Evolutionary conservation across 2,329 filamentous ascomycete genomes (phyloP).

Genomic region (Tolypocladium ovalisporum): DNA sequence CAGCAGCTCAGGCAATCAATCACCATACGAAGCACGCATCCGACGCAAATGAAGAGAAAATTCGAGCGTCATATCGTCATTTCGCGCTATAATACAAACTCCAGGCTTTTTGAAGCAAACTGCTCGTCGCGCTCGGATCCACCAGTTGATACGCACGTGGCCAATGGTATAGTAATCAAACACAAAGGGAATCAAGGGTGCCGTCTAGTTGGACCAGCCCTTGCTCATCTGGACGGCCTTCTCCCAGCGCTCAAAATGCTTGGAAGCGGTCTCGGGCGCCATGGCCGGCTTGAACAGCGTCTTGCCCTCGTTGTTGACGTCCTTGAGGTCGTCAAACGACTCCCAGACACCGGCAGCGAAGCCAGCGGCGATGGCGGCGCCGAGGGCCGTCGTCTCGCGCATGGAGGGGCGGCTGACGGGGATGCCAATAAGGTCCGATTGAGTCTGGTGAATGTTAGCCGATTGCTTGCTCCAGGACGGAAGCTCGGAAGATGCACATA

Average conservation of each 20-base stretch:
- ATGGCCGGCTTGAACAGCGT: constrained; percentile 60
- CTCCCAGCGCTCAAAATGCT: constrained; percentile 61
- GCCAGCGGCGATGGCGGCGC: constrained; percentile 74
- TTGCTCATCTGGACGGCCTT: constrained; percentile 70
- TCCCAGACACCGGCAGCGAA: constrained; percentile 67
- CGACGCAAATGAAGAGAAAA: neutral
- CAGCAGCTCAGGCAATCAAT: neutral
- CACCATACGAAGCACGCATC: neutral
- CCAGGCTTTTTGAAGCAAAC: neutral
- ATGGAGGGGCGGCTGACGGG: constrained; percentile 68
- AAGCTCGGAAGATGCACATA: constrained; percentile 9
- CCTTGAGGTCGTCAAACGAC: constrained; percentile 58
- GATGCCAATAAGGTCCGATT: constrained; percentile 71
- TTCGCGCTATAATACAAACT: neutral
- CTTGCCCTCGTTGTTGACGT: constrained; percentile 59
- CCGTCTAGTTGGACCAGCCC: constrained; percentile 47
- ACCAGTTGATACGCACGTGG: neutral
- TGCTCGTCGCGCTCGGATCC: neutral
- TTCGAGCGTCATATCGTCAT: neutral
- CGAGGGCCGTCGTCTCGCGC: constrained; percentile 74
- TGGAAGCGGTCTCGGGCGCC: constrained; percentile 42
- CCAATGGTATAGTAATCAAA: neutral
- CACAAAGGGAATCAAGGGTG: neutral
- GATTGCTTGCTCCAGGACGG: neutral
- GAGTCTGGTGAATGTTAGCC: constrained; percentile 36